These are phyloP conservation scores for Lactifluus echinatus DNA, from an alignment of 768 basidiomycete genomes.

Conservation along the genomic window DNA sequence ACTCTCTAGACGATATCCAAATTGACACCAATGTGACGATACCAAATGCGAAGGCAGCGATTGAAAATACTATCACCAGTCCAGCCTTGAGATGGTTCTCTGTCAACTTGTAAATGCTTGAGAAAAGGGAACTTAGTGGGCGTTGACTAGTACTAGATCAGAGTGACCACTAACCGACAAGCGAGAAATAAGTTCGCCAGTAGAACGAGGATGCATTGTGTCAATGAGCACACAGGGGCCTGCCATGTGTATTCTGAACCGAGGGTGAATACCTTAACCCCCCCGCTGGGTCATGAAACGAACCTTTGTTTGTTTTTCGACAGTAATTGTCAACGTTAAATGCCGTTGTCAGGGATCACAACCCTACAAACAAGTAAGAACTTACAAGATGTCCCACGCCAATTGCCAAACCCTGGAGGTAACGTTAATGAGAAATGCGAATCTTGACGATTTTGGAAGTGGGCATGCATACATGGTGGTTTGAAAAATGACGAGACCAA, in stretches of 20 bases:
- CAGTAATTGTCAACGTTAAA: neutral
- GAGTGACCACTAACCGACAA: neutral
- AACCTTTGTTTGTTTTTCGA: neutral
- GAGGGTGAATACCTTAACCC: neutral
- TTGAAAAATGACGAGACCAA: neutral
- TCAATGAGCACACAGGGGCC: neutral
- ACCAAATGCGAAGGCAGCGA: neutral
- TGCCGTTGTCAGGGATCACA: neutral
- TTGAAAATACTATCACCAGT: neutral
- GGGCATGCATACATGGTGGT: neutral
- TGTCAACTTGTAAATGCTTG: neutral
- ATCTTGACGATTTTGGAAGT: neutral
- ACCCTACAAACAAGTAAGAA: no score
- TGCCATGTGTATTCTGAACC: neutral
- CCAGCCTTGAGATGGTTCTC: neutral
- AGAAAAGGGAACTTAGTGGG: no score
- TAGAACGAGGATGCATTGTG: neutral
- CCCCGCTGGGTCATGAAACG: neutral
- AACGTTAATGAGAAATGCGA: neutral
- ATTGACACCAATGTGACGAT: no score
- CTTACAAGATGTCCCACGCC: neutral
- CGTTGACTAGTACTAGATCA: no score
- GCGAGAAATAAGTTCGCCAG: neutral
- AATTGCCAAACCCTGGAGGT: neutral
- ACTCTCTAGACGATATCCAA: neutral